phyloP scores from a whole-genome alignment of 768 basidiomycete genomes.

The Cystofilobasidium bisporidii region DNA sequence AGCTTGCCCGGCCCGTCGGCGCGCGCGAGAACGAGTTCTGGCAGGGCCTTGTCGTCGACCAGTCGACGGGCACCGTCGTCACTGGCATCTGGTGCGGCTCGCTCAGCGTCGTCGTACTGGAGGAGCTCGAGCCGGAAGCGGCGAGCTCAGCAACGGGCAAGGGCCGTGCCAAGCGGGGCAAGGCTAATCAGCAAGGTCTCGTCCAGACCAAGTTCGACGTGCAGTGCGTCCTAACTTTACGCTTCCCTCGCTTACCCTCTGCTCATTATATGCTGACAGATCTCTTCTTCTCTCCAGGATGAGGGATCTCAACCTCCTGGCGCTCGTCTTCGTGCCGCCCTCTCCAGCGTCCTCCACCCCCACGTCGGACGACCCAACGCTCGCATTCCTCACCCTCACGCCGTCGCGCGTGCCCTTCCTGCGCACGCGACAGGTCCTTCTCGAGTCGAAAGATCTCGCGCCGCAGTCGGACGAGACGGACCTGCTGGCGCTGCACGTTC shows the following conservation, averaged over 20 bases:
- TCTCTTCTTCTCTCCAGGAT: background rate
- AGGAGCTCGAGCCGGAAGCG: background rate
- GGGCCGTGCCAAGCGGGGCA: background rate
- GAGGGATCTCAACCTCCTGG: constrained; percentile 22
- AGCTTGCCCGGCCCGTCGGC: constrained; percentile 11
- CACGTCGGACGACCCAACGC: constrained; percentile 6
- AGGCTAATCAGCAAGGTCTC: background rate
- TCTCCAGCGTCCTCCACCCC: background rate
- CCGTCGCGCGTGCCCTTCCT: constrained; percentile 8
- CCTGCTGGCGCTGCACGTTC: constrained; percentile 9
- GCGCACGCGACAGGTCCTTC: constrained; percentile 3
- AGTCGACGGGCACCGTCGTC: background rate
- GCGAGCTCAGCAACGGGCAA: background rate
- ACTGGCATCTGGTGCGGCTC: constrained; percentile 17
- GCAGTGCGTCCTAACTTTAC: constrained; percentile 18
- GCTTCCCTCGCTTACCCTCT: background rate
- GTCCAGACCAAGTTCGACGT: constrained; percentile 18
- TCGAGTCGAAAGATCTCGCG: constrained; percentile 15
- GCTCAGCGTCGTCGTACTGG: constrained; percentile 16
- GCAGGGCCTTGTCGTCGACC: constrained; percentile 20
- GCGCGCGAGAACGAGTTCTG: constrained; percentile 24
- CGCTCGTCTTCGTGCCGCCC: constrained; percentile 22
- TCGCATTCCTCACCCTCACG: constrained; percentile 25
- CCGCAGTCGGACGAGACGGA: background rate
- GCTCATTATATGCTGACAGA: background rate